Evolutionary conservation across 805 yeast species (phyloP), one percentile per base, ranked within the genome.

Genomic region (Metschnikowia dekortorum): DNA sequence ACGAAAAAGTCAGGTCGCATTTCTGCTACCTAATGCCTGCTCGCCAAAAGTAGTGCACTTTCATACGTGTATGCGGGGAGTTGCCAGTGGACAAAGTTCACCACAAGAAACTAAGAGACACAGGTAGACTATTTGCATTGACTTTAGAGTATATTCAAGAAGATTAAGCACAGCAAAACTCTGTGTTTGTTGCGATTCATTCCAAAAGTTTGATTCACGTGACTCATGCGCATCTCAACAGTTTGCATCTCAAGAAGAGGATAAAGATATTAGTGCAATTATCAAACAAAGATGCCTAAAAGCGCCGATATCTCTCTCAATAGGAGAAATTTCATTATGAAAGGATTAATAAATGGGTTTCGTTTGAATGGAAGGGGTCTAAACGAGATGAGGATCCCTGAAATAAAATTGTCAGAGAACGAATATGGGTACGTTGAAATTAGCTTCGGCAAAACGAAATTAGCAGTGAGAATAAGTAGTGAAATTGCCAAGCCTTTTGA

Each of bases 381-480:
- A 34, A 78, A 80, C 39, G 80, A 86, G 54, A 75, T 83, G 66
- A 75, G 98, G 54, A 76, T 77, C 16, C 81, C 89, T 1, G 47
- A 42, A n/a, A 81, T 92, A 38, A 61, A 62, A 16, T 75, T 90
- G 38, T 87, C 90, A 14, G 57, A 60, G n/a, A 75, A 76, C 10
- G 88, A 85, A 50, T 85, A 80, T 60, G 98, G 97, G 10, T 85
- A 82, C 59, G 95, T 85, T 4, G 89, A 88, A 57, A 84, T 92
- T 3, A 70, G 68, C 13, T 74, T 90, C 64, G 98, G 98, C 0
- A 73, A 79, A 36, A 91, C 98, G 8, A 61, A 62, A 58, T 79
- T 88, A 9, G 77, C 84, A 1, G 89, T 82, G 3, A 75, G 88
- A 49, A 83, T 92, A 5, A 82, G 90, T 14, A 86, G 95, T 9